These are phyloP conservation scores for Pythium dissotocum DNA, from an alignment of 352 stramenopile species.

Conservation along the genomic window DNA sequence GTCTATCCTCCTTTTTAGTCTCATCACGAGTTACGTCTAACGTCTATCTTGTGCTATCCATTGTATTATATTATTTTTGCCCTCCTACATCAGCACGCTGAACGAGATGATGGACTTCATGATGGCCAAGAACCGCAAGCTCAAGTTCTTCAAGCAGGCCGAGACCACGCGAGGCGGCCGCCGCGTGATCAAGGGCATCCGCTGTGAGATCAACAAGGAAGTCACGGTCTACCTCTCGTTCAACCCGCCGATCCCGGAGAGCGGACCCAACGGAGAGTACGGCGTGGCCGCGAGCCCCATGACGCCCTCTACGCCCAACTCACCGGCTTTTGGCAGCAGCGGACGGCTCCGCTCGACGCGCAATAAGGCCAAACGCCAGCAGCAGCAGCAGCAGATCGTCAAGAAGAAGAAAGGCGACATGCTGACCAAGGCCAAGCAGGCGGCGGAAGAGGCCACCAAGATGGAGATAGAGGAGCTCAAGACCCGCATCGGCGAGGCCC, in stretches of 20 bases:
- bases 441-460: conserved; percentile 84
- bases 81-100: conserved; percentile 40
- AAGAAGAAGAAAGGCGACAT: conserved; percentile 89
- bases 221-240: conserved; percentile 83
- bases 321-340: conserved; percentile 59
- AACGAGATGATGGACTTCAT: conserved; percentile 91
- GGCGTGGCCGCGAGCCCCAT: conserved; percentile 83
- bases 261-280: conserved; percentile 74
- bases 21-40: not conserved
- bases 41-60: not conserved
- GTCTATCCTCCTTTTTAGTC: conserved; percentile 4
- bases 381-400: conserved; percentile 71
- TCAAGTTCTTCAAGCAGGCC: conserved; percentile 89
- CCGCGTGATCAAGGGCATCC: conserved; percentile 86
- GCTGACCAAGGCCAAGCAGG: conserved; percentile 85
- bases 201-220: conserved; percentile 88
- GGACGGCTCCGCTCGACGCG: conserved; percentile 66
- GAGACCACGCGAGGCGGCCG: conserved; percentile 82
- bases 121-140: conserved; percentile 86
- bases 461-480: conserved; percentile 89
- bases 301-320: conserved; percentile 85
- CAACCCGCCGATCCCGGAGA: conserved; percentile 78
- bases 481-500: conserved; percentile 70
- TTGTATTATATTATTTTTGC: not conserved
- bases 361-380: conserved; percentile 81